Base-by-base conservation (phyloP, 371 early-diverging fungal species). In the Coemansia sp. region DNA sequence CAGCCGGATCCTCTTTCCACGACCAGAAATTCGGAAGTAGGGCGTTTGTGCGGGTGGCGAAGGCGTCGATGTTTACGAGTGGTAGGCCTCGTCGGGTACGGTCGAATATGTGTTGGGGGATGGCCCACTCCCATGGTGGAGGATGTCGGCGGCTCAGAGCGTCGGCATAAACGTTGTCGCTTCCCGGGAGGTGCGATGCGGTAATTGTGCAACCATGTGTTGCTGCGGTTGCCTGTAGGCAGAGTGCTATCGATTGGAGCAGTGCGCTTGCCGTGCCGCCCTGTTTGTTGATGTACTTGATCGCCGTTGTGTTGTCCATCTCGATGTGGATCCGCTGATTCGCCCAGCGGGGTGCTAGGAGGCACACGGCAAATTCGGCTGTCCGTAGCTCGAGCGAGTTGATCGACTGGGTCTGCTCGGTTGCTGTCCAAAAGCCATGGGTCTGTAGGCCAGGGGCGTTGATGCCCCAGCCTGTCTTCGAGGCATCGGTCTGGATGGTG, bases 31-130 rank as follows among this genome's bases (percentile, higher is more conserved):
- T 36, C 38, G 38, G 38, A 36, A 36, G 38, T 4, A 36, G 38
- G 58, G 39, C 65, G 49, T 30, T 65, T 20, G 47, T 59, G 20
- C 59, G 20, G 2, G 69, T 38, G 4, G 77, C 79, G 50, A 81
- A 81, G 20, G 65, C 66, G 48, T 81, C 79, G 10, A 81, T 52
- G 5, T 26, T 30, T 35, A 61, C n/a, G 2, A 3, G 33, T 5
- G 57, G 61, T 11, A 55, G 38, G 3, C 36, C 2, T 36, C 36
- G 11, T 1, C 56, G 34, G 0, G 47, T 34, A 4, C 12, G 30
- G 1, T 31, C 8, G 38, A 66, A 66, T 38, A 31, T 31, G 11
- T 10, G 33, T 3, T 7, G 34, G 2, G 60, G 48, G 10, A 66
- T 57, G 20, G 12, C 14, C 33, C 42, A 60, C 20, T 58, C 55